Evolutionary conservation across 1,284 basidiomycete species (phyloP), one percentile per base, ranked within the genome.

Genomic region (Heterobasidion occidentale): DNA sequence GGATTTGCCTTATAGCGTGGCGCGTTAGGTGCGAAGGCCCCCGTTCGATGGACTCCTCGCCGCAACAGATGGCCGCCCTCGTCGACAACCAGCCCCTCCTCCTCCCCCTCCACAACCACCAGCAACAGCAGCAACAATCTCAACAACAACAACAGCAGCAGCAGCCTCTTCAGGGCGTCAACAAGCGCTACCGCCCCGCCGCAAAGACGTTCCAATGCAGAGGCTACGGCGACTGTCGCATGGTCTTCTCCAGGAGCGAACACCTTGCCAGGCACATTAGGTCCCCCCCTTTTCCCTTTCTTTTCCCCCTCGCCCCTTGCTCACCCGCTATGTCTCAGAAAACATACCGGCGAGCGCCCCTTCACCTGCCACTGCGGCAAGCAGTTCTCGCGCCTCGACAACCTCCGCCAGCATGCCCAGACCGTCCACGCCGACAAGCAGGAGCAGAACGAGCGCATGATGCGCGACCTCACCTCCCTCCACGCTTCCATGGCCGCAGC

Each of bases 261-360:
- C 95, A 98, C 74, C 77, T 98, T 5, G 94, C 95, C 58, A 81
- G 95, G 64, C 95, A 98, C 77, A 92, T 98, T 67, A 79, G 94
- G 92, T 93, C 68, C 65, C 77, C 71, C 55, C 62, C 56, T 51
- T 53, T 56, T 52, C 54, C 55, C 58, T 46, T 58, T 56, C 51
- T 56, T 9, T 42, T 20, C 45, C 54, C 36, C 44, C 42, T 45
- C 52, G 45, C 15, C 36, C 33, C 35, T 51, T 34, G n/a, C 52
- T 52, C 51, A 48, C 9, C 19, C 11, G 6, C 46, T 4, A 48
- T 48, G 46, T 53, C 36, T 1, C 72, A 96, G 94, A 63, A 98
- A 98, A 80, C 95, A 98, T 71, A 98, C 95, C 15, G 95, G 95
- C 59, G 95, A 98, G 69, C 83, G 94, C 7, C 95, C 95, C 5